phyloP scores from a whole-genome alignment of 441 rosid genomes.

The Bocquillonia castaneifolia region DNA sequence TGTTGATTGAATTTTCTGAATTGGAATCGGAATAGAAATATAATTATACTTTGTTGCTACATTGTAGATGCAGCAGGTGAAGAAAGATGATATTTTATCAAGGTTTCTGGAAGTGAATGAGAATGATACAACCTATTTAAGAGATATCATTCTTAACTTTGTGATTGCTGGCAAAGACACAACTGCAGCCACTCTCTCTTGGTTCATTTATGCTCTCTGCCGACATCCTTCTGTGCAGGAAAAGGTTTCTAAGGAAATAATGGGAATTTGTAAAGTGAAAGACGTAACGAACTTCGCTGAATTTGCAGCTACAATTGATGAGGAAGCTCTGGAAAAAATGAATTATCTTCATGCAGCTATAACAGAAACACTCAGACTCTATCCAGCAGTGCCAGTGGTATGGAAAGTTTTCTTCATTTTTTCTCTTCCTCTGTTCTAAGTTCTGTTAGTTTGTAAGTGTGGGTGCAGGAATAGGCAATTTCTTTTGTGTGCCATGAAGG shows the following conservation, averaged over 20 bases:
- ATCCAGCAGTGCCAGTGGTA: constrained; percentile 50
- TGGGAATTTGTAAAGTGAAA: constrained; percentile 12
- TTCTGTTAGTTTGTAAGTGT: not conserved
- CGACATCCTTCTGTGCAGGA: constrained; percentile 37
- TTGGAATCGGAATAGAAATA: not conserved
- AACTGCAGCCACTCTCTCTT: constrained; percentile 48
- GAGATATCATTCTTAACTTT: constrained; percentile 47
- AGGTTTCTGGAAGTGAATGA: constrained; percentile 39
- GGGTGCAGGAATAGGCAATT: not conserved
- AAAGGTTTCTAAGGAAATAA: constrained; percentile 36
- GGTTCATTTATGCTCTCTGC: constrained; percentile 47
- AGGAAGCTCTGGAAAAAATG: constrained; percentile 43
- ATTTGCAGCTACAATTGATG: constrained; percentile 32
- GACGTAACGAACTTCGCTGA: constrained; percentile 20
- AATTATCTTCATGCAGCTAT: constrained; percentile 48
- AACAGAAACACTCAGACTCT: constrained; percentile 48
- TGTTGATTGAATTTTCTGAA: no score
- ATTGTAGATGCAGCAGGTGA: constrained; percentile 26
- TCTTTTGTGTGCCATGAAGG: not conserved
- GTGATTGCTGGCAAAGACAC: constrained; percentile 55
- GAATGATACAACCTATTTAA: constrained; percentile 33
- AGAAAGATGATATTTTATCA: constrained; percentile 44
- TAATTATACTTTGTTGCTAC: not conserved
- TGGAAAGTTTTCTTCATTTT: not conserved
- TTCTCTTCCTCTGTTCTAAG: no score